Evolutionary conservation across 1,284 basidiomycete species (phyloP), one percentile per base, ranked within the genome.

Genomic region (Ustilago xerochloae): DNA sequence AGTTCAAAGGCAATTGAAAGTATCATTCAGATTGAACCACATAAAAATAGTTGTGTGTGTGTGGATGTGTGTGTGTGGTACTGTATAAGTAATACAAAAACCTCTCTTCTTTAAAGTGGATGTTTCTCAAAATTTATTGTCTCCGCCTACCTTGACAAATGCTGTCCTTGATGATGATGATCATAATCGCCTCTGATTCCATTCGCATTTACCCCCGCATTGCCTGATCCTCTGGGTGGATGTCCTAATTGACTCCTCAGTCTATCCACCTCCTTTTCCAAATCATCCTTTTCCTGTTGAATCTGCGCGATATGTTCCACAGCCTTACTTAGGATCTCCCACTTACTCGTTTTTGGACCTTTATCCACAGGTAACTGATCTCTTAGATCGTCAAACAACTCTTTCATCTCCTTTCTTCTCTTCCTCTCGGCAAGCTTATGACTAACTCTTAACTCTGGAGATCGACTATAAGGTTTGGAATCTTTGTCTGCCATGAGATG

Each of bases 371-470:
- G 82, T 15, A 84, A 65, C 59, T 72, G 78, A 48, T 82, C 80
- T 24, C 81, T 63, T 22, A 84, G 65, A 38, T 83, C 82, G 32
- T 84, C 82, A 60, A 84, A 84, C 18, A 84, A 68, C 53, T 83
- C 81, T 67, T 84, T 84, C 82, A 84, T 84, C 60, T 84, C 82
- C 55, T 80, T 81, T 7, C 82, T 59, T 24, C 82, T 52, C 63
- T 84, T 84, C 24, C 82, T 66, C 53, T 84, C 82, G 6, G 82
- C 82, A 8, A 83, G 68, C 74, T 83, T 83, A 75, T 84, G 82
- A 48, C 74, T 81, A 16, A 82, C 80, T 4, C 81, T 58, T 26
- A 83, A 72, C 47, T 82, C 82, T 18, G 82, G 82, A 9, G 72
- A 74, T 20, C 82, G 78, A 39, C 67, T 73, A 72, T 83, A 83